Percentiles rank a stretch among this genome's conserved stretches.
phyloP scores from a whole-genome alignment of 2,329 filamentous ascomycete genomes.

The Thelonectria rubi region DNA sequence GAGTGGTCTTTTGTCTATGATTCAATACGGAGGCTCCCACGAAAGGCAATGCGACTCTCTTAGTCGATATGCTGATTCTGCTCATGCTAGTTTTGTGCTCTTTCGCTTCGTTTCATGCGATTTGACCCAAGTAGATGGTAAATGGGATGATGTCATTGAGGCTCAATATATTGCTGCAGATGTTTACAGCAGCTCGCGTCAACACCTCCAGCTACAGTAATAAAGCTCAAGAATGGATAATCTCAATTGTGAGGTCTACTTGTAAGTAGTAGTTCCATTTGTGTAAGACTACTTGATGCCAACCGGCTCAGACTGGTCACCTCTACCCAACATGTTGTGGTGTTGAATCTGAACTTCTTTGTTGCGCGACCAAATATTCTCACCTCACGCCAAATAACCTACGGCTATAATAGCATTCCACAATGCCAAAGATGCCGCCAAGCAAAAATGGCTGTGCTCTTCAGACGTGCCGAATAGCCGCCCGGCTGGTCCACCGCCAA shows the following conservation, averaged over 20 bases:
- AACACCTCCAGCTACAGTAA: not conserved
- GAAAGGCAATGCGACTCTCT: not conserved
- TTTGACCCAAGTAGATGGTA: not conserved
- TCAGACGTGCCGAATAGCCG: constrained; percentile 24
- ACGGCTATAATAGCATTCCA: not conserved
- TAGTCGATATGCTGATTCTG: not conserved
- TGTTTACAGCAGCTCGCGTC: not conserved
- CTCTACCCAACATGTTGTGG: too few species aligned
- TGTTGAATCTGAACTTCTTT: too few species aligned
- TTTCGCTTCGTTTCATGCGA: too few species aligned
- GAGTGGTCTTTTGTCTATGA: not conserved
- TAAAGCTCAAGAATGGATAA: too few species aligned
- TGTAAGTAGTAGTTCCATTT: too few species aligned
- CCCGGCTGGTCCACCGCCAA: constrained; percentile 16
- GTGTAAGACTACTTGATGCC: too few species aligned
- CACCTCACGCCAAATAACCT: too few species aligned
- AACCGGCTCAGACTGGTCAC: too few species aligned
- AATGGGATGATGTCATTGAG: constrained; percentile 3
- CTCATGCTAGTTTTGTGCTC: not conserved
- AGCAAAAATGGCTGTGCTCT: constrained; percentile 23
- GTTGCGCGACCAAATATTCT: too few species aligned
- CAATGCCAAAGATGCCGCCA: constrained; percentile 23
- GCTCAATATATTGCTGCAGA: constrained; percentile 1
- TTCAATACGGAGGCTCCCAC: not conserved
- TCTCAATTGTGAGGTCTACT: too few species aligned